Evolutionary conservation across 2,329 filamentous ascomycete species (phyloP).

Genomic region (Colletotrichum spaethianum): DNA sequence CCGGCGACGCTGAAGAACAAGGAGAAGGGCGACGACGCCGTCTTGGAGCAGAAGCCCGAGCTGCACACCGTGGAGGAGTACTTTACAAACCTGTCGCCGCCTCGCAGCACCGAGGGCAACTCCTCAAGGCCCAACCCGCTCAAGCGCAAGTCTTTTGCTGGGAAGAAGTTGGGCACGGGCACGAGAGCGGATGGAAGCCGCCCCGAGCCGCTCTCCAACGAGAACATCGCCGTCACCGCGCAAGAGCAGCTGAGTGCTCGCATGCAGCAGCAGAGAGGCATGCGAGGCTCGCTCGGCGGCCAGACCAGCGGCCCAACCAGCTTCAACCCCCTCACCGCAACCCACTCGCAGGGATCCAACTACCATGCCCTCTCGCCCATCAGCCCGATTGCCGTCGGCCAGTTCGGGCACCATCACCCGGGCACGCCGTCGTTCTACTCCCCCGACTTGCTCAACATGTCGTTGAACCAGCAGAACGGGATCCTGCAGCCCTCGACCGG

Average conservation of each 20-base stretch:
- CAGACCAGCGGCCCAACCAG: slow-evolving; percentile 57
- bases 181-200: slow-evolving; percentile 40
- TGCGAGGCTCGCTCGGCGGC: slow-evolving; percentile 57
- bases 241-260: slow-evolving; percentile 53
- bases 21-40: slow-evolving; percentile 87
- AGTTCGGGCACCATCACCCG: slow-evolving; percentile 55
- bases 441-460: slow-evolving; percentile 67
- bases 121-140: slow-evolving; percentile 28
- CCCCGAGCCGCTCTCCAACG: slow-evolving; percentile 40
- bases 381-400: slow-evolving; percentile 62
- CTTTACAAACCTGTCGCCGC: slow-evolving; percentile 84
- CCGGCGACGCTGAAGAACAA: slow-evolving; percentile 77
- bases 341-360: slow-evolving; percentile 57
- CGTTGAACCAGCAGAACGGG: slow-evolving; percentile 63
- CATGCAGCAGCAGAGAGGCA: slow-evolving; percentile 58
- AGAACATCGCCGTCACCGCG: slow-evolving; percentile 52
- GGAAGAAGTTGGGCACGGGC: slow-evolving; percentile 51
- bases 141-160: slow-evolving; percentile 55
- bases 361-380: slow-evolving; percentile 68
- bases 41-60: slow-evolving; percentile 89
- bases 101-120: slow-evolving; percentile 62
- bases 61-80: slow-evolving; percentile 96
- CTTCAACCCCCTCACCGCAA: slow-evolving; percentile 59
- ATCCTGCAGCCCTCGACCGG: slow-evolving; percentile 80
- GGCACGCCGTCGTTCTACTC: slow-evolving; percentile 60